Conservation (phyloP, 2,329 filamentous ascomycete genomes). For the Pseudogymnoascus sp. region DNA sequence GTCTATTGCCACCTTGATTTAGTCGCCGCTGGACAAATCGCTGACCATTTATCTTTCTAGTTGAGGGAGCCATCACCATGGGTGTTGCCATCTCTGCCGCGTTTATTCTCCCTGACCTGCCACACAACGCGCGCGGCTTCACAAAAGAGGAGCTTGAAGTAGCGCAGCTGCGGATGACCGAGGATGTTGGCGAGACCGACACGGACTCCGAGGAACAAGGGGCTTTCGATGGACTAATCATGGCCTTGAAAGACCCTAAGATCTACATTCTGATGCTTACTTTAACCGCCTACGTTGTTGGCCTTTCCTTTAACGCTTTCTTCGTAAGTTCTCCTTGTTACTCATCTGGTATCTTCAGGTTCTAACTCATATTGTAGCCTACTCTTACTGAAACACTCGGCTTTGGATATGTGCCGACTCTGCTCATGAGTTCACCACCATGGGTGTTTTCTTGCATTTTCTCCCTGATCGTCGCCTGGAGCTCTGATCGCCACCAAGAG, state of each 20-base stretch:
- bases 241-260: constrained; percentile 54
- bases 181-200: constrained; percentile 51
- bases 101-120: constrained; percentile 47
- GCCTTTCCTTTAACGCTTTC: constrained; percentile 51
- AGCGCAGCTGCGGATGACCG: constrained; percentile 47
- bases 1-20: constrained; percentile 31
- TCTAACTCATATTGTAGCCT: constrained; percentile 8
- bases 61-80: constrained; percentile 49
- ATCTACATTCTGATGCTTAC: constrained; percentile 58
- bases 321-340: constrained; percentile 34
- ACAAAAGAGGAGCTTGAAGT: constrained; percentile 49
- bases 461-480: constrained; percentile 48
- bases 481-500: constrained; percentile 43
- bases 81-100: constrained; percentile 38
- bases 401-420: constrained; percentile 43
- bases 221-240: constrained; percentile 45
- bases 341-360: not conserved
- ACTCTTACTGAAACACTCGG: constrained; percentile 41
- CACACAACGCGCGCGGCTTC: constrained; percentile 50
- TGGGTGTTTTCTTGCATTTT: constrained; percentile 52
- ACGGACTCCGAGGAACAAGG: constrained; percentile 43
- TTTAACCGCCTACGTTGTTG: constrained; percentile 53
- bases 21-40: constrained; percentile 34
- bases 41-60: constrained; percentile 27
- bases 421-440: constrained; percentile 50